Evolutionary conservation across 371 early-diverging fungal species (phyloP), one percentile per base, ranked within the genome.

Genomic region (Fennellomyces sp.): DNA sequence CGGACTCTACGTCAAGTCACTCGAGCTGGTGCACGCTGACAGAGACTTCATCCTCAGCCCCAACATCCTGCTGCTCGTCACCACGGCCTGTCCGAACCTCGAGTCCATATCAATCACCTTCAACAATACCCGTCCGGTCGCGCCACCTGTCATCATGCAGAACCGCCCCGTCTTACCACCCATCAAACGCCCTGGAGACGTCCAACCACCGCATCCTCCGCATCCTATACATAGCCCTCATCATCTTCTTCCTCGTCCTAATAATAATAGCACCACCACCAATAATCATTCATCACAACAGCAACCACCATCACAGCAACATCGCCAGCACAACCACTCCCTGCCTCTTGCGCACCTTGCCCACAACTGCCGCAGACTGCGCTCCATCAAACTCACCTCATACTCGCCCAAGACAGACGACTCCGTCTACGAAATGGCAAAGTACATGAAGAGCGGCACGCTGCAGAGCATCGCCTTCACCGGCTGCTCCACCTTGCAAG

Each of bases 351-450:
- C 76, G 1, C 80, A 79, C 50, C 70, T 79, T 49, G 72, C 74
- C 13, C 60, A 79, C 49, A 79, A 79, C 49, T 79, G 80, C 30
- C 67, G 54, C n/a, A 62, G 63, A 31, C 55, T 79, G 17, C 67
- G 67, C 35, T 63, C 69, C 2, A 70, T 79, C 30, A 69, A 64
- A 31, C 65, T 79, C 19, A 63, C 59, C n/a, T 69, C 76, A 2
- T 79, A 79, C 51, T 64, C 64, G n/a, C 80, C 80, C 8, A 73
- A 70, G 49, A 73, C 69, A 17, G 80, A 79, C 31, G 80, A 79
- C 41, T 70, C 80, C 6, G 67, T 79, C 7, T 79, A 79, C 50
- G 80, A 79, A 57, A 71, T 79, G 72, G 80, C 80, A 0, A 79
- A 79, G 55, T 76, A 72, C 49, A 56, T 79, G 49, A 65, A 54